Percentiles rank a stretch among this genome's conserved stretches.
These are phyloP conservation scores for Cercospora nicotianae DNA, from an alignment of 2,329 filamentous ascomycete species.

Conservation along the genomic window DNA sequence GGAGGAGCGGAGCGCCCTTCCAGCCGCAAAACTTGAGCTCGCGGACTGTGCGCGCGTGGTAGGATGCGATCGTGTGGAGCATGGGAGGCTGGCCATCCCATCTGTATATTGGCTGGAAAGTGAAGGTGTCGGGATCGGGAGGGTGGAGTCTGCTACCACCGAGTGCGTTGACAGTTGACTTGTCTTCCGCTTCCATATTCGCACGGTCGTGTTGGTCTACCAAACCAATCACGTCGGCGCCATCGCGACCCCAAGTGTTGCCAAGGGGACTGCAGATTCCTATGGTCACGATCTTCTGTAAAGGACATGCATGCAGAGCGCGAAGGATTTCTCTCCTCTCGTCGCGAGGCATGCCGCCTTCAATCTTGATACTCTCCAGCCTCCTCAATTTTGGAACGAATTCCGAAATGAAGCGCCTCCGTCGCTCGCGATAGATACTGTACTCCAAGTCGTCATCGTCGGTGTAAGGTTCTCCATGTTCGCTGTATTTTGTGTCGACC, in stretches of 20 bases:
- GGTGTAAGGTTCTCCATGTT: constrained; percentile 28
- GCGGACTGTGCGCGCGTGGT: constrained; percentile 43
- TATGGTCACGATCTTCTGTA: constrained; percentile 50
- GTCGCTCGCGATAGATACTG: constrained; percentile 19
- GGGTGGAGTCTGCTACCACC: constrained; percentile 25
- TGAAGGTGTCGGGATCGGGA: constrained; percentile 27
- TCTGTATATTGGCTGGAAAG: constrained; percentile 43
- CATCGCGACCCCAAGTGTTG: constrained; percentile 48
- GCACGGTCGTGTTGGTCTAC: constrained; percentile 26
- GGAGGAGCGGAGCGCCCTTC: constrained; percentile 46
- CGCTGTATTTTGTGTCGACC: constrained; percentile 40
- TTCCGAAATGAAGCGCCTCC: constrained; percentile 43
- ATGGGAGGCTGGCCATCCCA: constrained; percentile 44
- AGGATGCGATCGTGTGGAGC: constrained; percentile 45
- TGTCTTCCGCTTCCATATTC: constrained; percentile 38
- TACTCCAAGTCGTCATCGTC: background rate
- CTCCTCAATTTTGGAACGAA: constrained; percentile 46
- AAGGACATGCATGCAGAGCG: constrained; percentile 43
- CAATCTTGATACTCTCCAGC: constrained; percentile 48
- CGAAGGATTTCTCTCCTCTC: constrained; percentile 49
- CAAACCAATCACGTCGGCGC: constrained; percentile 34
- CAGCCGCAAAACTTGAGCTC: constrained; percentile 53
- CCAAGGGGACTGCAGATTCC: constrained; percentile 46
- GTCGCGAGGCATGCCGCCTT: constrained; percentile 50
- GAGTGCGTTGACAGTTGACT: constrained; percentile 30